phyloP scores from a whole-genome alignment of 257 asterid genomes.

The Jasminum sambac region DNA sequence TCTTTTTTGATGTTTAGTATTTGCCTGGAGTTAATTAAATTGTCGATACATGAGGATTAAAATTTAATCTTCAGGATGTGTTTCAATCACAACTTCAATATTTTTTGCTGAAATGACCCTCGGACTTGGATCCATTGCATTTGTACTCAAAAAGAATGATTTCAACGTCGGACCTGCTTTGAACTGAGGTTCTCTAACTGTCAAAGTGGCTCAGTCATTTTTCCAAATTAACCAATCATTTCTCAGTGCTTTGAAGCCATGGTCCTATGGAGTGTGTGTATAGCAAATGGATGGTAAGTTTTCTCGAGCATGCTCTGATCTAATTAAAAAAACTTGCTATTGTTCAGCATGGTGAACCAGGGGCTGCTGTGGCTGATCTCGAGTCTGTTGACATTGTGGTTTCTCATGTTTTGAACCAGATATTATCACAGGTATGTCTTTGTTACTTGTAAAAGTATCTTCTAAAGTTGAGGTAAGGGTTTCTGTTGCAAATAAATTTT shows the following conservation, averaged over 20 bases:
- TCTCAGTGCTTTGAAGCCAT: background rate
- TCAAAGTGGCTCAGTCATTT: background rate
- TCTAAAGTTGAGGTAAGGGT: background rate
- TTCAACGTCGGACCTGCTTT: background rate
- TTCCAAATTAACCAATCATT: background rate
- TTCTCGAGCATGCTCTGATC: background rate
- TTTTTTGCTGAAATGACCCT: background rate
- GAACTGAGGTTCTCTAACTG: background rate
- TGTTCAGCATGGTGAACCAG: slow-evolving; percentile 94
- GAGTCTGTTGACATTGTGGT: slow-evolving; percentile 88
- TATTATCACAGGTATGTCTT: slow-evolving; percentile 67
- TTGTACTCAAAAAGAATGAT: background rate
- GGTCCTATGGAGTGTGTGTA: no score
- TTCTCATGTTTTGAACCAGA: slow-evolving; percentile 85
- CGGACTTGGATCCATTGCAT: background rate
- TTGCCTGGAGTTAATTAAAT: slow-evolving; percentile 14
- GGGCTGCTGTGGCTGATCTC: slow-evolving; percentile 96
- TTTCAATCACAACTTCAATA: background rate
- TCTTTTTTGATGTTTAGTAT: slow-evolving; percentile 6
- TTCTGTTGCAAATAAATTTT: background rate
- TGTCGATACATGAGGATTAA: background rate
- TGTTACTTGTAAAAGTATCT: background rate
- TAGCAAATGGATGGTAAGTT: background rate
- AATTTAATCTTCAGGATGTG: background rate
- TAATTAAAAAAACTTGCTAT: slow-evolving; percentile 9